Evolutionary conservation across 2,329 filamentous ascomycete genomes (phyloP), one percentile per base, ranked within the genome.

Genomic region (Fusarium tuaranense): DNA sequence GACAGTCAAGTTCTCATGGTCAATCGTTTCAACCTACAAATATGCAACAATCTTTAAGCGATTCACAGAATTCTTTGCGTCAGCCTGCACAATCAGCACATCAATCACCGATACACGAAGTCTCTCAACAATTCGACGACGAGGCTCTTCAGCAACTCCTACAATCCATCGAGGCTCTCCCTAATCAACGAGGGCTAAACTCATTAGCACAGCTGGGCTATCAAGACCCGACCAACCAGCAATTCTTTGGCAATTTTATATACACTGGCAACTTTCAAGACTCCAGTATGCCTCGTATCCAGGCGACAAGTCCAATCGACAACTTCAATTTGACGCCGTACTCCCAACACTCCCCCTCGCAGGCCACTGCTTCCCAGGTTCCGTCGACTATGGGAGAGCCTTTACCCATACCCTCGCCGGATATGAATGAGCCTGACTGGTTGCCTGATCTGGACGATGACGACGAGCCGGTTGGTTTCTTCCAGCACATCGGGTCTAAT

Each of bases 331-430:
- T 59, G 34, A 41, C 60, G 27, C 4, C 34, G 13, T 64, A 60
- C 41, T 63, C 63, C 13, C 72, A 72, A 8, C 65, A 59, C 3
- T 70, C 53, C 44, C 48, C 69, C 32, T 63, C 68, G 16, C 72
- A 72, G 9, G 69, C 65, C 4, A 72, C 62, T 51, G 51, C 65
- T 20, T 74, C 72, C 9, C 68, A 67, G 44, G 72, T 66, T 36
- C 58, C 72, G 20, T 72, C 72, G 36, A 74, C 69, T 12, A 25
- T 70, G 20, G 72, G 72, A 13, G 72, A 74, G 34, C 65, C 68
- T 61, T 57, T 30, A 27, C 46, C 41, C 46, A 25, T 69, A 16
- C 57, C 62, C 14, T 74, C 72, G 5, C 65, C 72, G 12, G 65
- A 65, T 20, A n/a, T 57, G 8, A 38, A 74, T 16, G 69, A 57